These are phyloP conservation scores for Cladosporium halotolerans DNA, from an alignment of 2,329 filamentous ascomycete genomes.

Conservation along the genomic window DNA sequence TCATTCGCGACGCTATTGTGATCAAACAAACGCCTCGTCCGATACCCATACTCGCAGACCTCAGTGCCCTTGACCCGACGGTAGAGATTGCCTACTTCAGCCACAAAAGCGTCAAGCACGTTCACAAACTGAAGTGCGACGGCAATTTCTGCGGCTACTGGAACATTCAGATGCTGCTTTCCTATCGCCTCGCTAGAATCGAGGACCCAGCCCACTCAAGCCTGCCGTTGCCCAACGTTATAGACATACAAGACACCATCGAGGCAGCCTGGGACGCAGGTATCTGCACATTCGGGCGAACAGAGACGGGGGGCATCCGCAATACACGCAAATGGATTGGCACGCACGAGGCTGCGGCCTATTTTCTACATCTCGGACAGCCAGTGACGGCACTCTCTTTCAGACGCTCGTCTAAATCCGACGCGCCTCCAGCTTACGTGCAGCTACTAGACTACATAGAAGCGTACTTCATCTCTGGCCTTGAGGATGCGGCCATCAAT, in stretches of 20 bases:
- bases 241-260: constrained; percentile 78
- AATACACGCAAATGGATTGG: constrained; percentile 95
- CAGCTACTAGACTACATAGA: constrained; percentile 63
- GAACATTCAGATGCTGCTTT: constrained; percentile 87
- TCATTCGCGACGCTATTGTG: constrained; percentile 36
- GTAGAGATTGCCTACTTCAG: constrained; percentile 74
- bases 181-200: constrained; percentile 30
- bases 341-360: constrained; percentile 79
- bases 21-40: constrained; percentile 42
- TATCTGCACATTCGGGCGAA: constrained; percentile 66
- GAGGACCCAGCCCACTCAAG: constrained; percentile 19
- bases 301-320: constrained; percentile 79
- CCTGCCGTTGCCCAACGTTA: constrained; percentile 60
- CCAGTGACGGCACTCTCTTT: constrained; percentile 47
- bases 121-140: constrained; percentile 75
- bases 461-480: constrained; percentile 60
- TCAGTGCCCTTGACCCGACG: constrained; percentile 52
- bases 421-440: constrained; percentile 44
- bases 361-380: constrained; percentile 62
- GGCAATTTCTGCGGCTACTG: constrained; percentile 92
- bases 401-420: constrained; percentile 30
- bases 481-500: constrained; percentile 41
- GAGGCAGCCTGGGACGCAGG: constrained; percentile 83
- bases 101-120: constrained; percentile 65
- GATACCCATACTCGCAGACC: constrained; percentile 41